phyloP scores from a whole-genome alignment of 495 filamentous ascomycete genomes.

The Staphylotrichum tortipilum region DNA sequence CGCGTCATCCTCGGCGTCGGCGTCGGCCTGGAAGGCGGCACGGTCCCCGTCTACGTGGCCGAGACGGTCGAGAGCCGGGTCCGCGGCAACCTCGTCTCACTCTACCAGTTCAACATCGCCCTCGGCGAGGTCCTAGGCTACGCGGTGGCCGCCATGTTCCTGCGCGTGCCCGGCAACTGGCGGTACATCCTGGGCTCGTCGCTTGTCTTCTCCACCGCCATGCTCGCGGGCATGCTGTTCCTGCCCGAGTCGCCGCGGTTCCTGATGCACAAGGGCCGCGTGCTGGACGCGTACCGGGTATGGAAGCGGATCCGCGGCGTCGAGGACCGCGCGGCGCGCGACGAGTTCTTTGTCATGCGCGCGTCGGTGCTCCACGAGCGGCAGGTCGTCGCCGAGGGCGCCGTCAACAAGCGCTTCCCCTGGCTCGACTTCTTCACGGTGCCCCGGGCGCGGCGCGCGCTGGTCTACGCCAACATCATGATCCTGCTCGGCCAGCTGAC shows the following conservation, averaged over 20 bases:
- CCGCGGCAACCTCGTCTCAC: slow-evolving; percentile 4
- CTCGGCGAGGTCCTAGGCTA: slow-evolving; percentile 3
- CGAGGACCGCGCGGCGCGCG: not conserved
- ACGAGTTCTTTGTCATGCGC: slow-evolving; percentile 1
- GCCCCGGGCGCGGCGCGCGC: slow-evolving; percentile 1
- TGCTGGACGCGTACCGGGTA: not conserved
- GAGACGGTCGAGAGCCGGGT: not conserved
- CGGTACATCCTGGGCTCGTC: slow-evolving; percentile 3
- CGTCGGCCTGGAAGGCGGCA: slow-evolving; percentile 1
- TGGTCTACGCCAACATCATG: slow-evolving; percentile 6
- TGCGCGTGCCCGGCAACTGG: slow-evolving; percentile 5
- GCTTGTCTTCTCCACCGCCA: slow-evolving; percentile 3
- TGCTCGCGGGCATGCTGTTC: slow-evolving; percentile 1
- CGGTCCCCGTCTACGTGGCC: slow-evolving; percentile 2
- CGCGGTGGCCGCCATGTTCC: slow-evolving; percentile 3
- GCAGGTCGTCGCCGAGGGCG: slow-evolving; percentile 1
- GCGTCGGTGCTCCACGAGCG: not conserved
- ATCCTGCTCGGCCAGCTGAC: slow-evolving; percentile 5
- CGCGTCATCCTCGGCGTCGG: slow-evolving; percentile 1
- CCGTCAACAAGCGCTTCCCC: slow-evolving; percentile 1
- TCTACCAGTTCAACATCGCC: slow-evolving; percentile 5
- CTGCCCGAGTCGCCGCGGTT: slow-evolving; percentile 4
- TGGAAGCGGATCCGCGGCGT: slow-evolving; percentile 5
- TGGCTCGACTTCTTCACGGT: slow-evolving; percentile 6
- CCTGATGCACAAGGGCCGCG: slow-evolving; percentile 2